Evolutionary conservation across 345 rosid species (phyloP).

Genomic region (Limnanthes douglasii): DNA sequence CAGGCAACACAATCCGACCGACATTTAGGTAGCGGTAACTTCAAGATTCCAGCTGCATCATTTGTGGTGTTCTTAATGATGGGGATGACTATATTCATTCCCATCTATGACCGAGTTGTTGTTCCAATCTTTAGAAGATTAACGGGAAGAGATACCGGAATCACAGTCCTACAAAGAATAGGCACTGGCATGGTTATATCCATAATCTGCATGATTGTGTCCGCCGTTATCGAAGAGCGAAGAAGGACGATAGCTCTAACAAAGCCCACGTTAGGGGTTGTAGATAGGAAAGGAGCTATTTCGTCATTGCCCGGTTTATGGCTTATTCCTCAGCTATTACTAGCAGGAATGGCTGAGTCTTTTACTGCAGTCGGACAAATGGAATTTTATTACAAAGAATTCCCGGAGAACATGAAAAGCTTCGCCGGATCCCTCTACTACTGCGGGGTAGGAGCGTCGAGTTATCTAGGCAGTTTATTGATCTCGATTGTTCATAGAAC

Average conservation of each 20-base stretch:
- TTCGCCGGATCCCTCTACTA: constrained; percentile 19
- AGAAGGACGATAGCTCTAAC: constrained; percentile 27
- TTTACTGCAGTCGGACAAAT: constrained; percentile 19
- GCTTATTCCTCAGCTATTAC: constrained; percentile 34
- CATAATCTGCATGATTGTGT: constrained; percentile 19
- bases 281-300: constrained; percentile 22
- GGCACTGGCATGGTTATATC: constrained; percentile 30
- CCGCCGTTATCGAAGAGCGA: constrained; percentile 27
- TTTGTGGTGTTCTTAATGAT: constrained; percentile 37
- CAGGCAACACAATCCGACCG: constrained; percentile 47
- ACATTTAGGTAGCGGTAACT: constrained; percentile 25
- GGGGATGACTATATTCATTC: constrained; percentile 29
- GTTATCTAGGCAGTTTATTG: constrained; percentile 22
- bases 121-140: constrained; percentile 25
- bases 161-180: constrained; percentile 26
- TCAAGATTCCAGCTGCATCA: constrained; percentile 36
- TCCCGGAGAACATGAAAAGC: constrained; percentile 38
- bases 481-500: constrained; percentile 14
- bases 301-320: constrained; percentile 38
- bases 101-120: constrained; percentile 33
- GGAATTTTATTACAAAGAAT: constrained; percentile 42
- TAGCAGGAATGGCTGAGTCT: constrained; percentile 38
- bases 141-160: constrained; percentile 27
- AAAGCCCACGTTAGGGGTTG: constrained; percentile 32
- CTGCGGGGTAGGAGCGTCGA: constrained; percentile 16